Evolutionary conservation across 139 green algal genomes (phyloP).

Genomic region (Haematococcus sp.): DNA sequence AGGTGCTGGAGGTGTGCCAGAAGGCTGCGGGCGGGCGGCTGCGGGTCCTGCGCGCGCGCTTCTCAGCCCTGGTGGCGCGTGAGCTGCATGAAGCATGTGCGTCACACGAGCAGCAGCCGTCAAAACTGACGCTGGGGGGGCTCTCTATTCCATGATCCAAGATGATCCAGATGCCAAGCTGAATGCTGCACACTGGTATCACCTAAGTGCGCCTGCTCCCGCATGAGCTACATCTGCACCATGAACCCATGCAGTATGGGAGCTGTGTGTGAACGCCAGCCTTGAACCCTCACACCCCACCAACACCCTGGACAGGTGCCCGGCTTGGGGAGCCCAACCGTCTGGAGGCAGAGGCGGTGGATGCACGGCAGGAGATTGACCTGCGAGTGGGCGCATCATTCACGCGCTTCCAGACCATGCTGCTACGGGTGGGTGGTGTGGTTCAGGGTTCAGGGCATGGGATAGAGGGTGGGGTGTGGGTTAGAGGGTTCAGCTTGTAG

Average conservation of each 20-base stretch:
- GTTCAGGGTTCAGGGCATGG: neutral
- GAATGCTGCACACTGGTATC: neutral
- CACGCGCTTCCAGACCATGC: constrained; percentile 93
- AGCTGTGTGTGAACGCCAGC: too few species aligned
- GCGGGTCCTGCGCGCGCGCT: constrained; percentile 76
- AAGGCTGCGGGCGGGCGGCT: constrained; percentile 27
- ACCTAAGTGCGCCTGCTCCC: too few species aligned
- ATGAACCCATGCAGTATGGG: too few species aligned
- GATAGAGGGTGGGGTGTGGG: neutral
- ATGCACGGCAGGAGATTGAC: constrained; percentile 95
- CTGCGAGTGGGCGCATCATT: constrained; percentile 93
- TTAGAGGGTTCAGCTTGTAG: neutral
- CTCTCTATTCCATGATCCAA: too few species aligned
- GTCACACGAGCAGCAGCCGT: too few species aligned
- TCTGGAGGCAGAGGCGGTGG: constrained; percentile 82
- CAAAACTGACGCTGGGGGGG: too few species aligned
- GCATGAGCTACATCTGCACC: too few species aligned
- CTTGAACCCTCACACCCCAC: too few species aligned
- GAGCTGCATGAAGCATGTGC: constrained; percentile 30
- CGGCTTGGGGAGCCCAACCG: constrained; percentile 63
- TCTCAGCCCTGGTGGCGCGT: constrained; percentile 70
- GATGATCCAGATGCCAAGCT: too few species aligned
- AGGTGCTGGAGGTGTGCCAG: constrained; percentile 88
- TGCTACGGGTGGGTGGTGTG: constrained; percentile 71
- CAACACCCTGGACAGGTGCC: too few species aligned